Conservation (phyloP, 306 rosid species). For the Cajanus cajan region DNA sequence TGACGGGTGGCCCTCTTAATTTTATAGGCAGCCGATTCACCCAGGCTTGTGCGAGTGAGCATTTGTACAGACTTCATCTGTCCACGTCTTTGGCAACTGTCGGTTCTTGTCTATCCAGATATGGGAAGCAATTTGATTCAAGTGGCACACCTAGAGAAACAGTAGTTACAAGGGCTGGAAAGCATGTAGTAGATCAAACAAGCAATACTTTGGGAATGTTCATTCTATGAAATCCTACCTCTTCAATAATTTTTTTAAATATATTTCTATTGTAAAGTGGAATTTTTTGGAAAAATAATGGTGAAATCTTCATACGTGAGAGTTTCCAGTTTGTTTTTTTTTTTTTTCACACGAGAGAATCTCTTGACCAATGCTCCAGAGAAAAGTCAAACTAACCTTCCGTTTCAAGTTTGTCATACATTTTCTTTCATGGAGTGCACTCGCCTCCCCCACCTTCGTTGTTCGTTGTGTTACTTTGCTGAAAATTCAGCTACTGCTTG, state of each 20-base stretch:
- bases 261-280: too few relatives aligned
- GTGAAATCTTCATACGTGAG: too few relatives aligned
- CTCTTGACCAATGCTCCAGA: not conserved
- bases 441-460: not conserved
- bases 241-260: too few relatives aligned
- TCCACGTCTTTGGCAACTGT: slow-evolving; percentile 54
- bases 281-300: too few relatives aligned
- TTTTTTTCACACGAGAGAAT: too few relatives aligned
- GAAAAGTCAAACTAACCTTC: slow-evolving; percentile 40
- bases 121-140: not conserved
- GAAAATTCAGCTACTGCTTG: slow-evolving; percentile 37
- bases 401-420: not conserved
- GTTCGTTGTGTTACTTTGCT: slow-evolving; percentile 13
- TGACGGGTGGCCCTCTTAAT: slow-evolving; percentile 25
- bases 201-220: not conserved
- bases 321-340: too few relatives aligned
- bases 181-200: not conserved
- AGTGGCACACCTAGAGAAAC: slow-evolving; percentile 15
- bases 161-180: not conserved
- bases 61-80: slow-evolving; percentile 39
- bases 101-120: slow-evolving; percentile 1
- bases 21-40: slow-evolving; percentile 28
- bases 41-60: slow-evolving; percentile 32
- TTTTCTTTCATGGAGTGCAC: slow-evolving; percentile 12
- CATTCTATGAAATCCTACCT: too few relatives aligned